A percentile compares a stretch with the other conserved stretches of the same genome.
Evolutionary conservation across 2,329 filamentous ascomycete species (phyloP).

Genomic region (Moelleriella libera): DNA sequence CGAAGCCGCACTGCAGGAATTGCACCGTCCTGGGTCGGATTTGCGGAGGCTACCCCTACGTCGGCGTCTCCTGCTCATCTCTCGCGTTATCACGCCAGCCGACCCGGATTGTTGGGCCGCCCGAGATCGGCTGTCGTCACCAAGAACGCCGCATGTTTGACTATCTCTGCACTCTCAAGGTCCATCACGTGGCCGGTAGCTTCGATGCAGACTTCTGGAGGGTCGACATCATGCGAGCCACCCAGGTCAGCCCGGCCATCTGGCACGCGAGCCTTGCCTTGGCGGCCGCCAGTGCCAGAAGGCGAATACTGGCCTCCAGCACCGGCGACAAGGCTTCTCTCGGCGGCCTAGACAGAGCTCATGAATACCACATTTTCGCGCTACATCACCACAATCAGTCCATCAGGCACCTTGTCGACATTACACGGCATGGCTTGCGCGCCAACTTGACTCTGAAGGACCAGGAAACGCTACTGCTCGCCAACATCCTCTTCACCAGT

Average conservation of each 20-base stretch:
- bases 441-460: constrained; percentile 1
- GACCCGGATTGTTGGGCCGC: background rate
- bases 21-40: constrained; percentile 1
- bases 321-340: constrained; percentile 8
- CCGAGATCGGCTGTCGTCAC: background rate
- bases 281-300: constrained; percentile 4
- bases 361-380: constrained; percentile 4
- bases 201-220: constrained; percentile 5
- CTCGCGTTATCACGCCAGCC: background rate
- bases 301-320: constrained; percentile 6
- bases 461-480: constrained; percentile 6
- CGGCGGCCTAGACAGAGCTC: constrained; percentile 11
- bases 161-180: constrained; percentile 4
- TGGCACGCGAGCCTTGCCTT: constrained; percentile 4
- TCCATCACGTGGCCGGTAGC: background rate
- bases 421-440: background rate
- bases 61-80: background rate
- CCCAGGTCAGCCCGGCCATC: constrained; percentile 3
- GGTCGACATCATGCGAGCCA: constrained; percentile 2
- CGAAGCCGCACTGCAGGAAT: constrained; percentile 2
- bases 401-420: constrained; percentile 4
- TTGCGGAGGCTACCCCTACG: background rate
- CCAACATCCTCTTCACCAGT: constrained; percentile 5
- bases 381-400: constrained; percentile 6
- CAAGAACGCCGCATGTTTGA: constrained; percentile 6